Conservation (phyloP, 2,329 filamentous ascomycete species). For the Phyllosticta citribraziliensis region DNA sequence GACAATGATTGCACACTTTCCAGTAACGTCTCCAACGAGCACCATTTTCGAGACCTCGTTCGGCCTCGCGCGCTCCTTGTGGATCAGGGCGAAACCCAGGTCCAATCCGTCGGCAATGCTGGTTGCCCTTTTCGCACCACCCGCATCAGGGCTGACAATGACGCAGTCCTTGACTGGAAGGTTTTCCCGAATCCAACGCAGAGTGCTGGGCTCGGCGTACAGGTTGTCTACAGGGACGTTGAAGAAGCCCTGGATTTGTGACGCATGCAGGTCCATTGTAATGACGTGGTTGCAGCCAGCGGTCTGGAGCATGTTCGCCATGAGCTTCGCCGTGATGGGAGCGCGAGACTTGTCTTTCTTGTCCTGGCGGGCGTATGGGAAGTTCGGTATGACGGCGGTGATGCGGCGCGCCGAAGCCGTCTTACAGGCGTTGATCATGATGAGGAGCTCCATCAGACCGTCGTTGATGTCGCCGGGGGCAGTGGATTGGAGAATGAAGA, state of each 20-base stretch:
- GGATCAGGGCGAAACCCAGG: conserved; percentile 84
- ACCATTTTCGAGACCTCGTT: conserved; percentile 92
- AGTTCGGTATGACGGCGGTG: conserved; percentile 91
- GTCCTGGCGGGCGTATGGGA: conserved; percentile 92
- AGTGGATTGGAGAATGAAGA: conserved; percentile 94
- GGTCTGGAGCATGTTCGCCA: conserved; percentile 95
- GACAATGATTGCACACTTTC: conserved; percentile 89
- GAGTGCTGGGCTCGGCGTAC: conserved; percentile 85
- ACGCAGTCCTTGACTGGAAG: conserved; percentile 73
- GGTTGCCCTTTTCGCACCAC: conserved; percentile 89
- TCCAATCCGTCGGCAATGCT: conserved; percentile 88
- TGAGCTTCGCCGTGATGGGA: conserved; percentile 91
- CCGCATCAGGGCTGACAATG: conserved; percentile 90
- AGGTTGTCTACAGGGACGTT: conserved; percentile 73
- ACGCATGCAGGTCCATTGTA: conserved; percentile 92
- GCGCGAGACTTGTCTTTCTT: conserved; percentile 95
- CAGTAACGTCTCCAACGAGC: conserved; percentile 85
- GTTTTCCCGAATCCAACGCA: conserved; percentile 87
- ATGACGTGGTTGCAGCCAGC: conserved; percentile 90
- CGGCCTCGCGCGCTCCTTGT: conserved; percentile 87
- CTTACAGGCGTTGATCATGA: conserved; percentile 95
- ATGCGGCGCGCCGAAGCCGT: conserved; percentile 79
- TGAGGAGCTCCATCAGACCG: conserved; percentile 93
- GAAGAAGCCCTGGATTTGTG: conserved; percentile 94
- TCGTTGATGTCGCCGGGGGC: conserved; percentile 96